Evolutionary conservation across 805 yeast genomes (phyloP).

Genomic region (Candida mattraensis): DNA sequence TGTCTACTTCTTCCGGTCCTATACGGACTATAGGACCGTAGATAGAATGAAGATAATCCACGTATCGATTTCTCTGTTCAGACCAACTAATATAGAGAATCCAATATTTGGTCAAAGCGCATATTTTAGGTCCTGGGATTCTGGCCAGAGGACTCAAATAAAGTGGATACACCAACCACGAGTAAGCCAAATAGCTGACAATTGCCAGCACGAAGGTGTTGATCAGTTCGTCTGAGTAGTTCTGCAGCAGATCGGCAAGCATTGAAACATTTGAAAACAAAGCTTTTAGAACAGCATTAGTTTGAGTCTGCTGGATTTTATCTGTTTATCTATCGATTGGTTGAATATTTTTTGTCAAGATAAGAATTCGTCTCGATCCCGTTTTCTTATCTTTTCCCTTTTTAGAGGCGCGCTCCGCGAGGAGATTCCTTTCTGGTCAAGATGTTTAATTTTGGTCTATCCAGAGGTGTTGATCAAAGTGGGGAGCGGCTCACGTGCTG

Average conservation of each 20-base stretch:
- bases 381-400: too few species aligned
- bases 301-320: too few species aligned
- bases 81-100: slow-evolving; percentile 43
- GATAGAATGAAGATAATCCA: slow-evolving; percentile 49
- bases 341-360: too few species aligned
- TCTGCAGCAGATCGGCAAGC: slow-evolving; percentile 10
- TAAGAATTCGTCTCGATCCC: too few species aligned
- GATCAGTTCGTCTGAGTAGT: slow-evolving; percentile 9
- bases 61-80: slow-evolving; percentile 48
- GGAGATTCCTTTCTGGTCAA: too few species aligned
- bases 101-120: slow-evolving; percentile 45
- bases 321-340: too few species aligned
- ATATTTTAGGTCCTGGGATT: slow-evolving; percentile 59
- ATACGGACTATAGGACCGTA: slow-evolving; percentile 66
- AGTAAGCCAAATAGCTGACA: slow-evolving; percentile 9
- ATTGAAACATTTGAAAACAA: too few species aligned
- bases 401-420: too few species aligned
- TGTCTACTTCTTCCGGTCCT: slow-evolving; percentile 61
- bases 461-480: too few species aligned
- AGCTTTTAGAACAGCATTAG: too few species aligned
- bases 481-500: too few species aligned
- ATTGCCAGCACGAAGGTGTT: slow-evolving; percentile 5
- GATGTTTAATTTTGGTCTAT: too few species aligned
- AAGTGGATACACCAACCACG: slow-evolving; percentile 43
- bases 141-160: slow-evolving; percentile 46